Conservation (phyloP, 2,329 filamentous ascomycete genomes). For the Monosporascus sp. region DNA sequence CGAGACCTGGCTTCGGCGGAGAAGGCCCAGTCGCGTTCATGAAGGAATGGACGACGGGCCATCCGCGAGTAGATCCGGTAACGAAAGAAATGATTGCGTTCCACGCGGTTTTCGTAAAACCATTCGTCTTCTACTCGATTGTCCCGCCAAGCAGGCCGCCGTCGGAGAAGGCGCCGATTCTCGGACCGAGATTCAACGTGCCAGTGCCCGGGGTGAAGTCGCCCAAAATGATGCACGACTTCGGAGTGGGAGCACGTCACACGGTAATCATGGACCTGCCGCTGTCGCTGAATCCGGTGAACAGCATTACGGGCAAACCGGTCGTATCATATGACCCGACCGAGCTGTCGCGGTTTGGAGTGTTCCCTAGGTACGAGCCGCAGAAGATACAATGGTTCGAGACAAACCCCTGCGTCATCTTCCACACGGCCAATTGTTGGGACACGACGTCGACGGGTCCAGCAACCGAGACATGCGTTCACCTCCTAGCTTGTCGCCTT, state of each 20-base stretch:
- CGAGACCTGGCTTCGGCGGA: conserved; percentile 44
- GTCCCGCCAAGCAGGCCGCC: conserved; percentile 19
- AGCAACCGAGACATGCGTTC: conserved; percentile 38
- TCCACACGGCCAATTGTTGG: conserved; percentile 69
- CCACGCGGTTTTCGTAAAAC: conserved; percentile 59
- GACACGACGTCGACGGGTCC: conserved; percentile 37
- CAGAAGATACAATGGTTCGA: conserved; percentile 59
- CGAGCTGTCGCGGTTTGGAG: conserved; percentile 56
- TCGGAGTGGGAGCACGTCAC: conserved; percentile 57
- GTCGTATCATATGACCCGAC: conserved; percentile 55
- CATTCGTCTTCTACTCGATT: conserved; percentile 62
- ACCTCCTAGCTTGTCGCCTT: conserved; percentile 61
- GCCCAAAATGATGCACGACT: conserved; percentile 73
- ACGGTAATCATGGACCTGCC: conserved; percentile 67
- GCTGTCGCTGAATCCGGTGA: conserved; percentile 58
- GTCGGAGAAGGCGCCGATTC: conserved; percentile 16
- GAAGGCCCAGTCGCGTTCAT: conserved; percentile 53
- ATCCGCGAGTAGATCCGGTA: conserved; percentile 59
- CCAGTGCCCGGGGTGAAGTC: conserved; percentile 55
- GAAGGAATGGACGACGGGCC: conserved; percentile 66
- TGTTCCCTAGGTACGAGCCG: conserved; percentile 59
- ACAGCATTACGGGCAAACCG: conserved; percentile 49
- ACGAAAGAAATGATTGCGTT: conserved; percentile 64
- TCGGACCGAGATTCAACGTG: conserved; percentile 38
- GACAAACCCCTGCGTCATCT: conserved; percentile 62